Conservation (phyloP, 2,329 filamentous ascomycete species). For the Xylariaceae sp. region DNA sequence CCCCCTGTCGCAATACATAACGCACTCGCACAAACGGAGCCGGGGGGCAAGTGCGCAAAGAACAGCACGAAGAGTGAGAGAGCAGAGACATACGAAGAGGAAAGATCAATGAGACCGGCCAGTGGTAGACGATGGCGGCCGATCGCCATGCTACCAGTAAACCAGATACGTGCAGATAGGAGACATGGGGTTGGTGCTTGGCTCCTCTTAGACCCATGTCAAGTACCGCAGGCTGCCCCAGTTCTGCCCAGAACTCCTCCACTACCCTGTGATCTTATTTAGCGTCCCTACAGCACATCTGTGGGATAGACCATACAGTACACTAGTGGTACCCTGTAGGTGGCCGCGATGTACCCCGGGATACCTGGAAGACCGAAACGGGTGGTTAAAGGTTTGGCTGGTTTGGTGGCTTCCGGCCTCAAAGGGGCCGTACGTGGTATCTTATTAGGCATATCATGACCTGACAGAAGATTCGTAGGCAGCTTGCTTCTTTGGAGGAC, state of each 20-base stretch:
- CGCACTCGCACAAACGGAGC: constrained; percentile 26
- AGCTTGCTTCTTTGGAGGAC: no score
- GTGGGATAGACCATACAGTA: no score
- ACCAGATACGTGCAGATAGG: constrained; percentile 33
- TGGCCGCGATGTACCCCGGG: constrained; percentile 34
- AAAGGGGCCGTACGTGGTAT: constrained; percentile 4
- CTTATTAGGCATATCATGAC: constrained; percentile 4
- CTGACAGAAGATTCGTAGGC: neutral
- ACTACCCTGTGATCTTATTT: constrained; percentile 37
- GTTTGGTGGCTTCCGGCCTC: constrained; percentile 21
- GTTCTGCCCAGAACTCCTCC: constrained; percentile 23
- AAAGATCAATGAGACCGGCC: neutral
- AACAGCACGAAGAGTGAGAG: constrained; percentile 4
- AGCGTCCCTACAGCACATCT: no score
- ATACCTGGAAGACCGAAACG: constrained; percentile 38
- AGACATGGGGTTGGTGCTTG: constrained; percentile 39
- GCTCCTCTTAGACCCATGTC: constrained; percentile 39
- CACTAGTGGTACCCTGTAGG: constrained; percentile 33
- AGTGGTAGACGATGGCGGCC: constrained; percentile 26
- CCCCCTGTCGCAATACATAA: constrained; percentile 12
- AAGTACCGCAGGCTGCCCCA: constrained; percentile 34
- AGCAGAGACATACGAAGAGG: neutral
- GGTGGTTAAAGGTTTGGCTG: no score
- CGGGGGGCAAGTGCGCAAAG: constrained; percentile 8
- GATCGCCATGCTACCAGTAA: constrained; percentile 4